These are phyloP conservation scores for Spiraea crenata DNA, from an alignment of 331 rosid genomes.

Conservation along the genomic window DNA sequence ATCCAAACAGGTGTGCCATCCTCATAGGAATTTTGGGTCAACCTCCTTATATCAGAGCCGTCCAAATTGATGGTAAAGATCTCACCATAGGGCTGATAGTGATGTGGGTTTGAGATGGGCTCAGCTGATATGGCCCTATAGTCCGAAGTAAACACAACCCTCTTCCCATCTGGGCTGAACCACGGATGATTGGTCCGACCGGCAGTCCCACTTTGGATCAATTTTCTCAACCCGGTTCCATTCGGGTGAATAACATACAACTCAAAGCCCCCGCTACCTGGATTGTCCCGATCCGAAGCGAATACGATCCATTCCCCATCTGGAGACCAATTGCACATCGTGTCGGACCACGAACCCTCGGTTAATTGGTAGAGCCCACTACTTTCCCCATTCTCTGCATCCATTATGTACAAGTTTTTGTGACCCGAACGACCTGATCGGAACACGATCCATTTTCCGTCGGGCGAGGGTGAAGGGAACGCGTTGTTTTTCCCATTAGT, in stretches of 20 bases:
- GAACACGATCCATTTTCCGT: slow-evolving; percentile 80
- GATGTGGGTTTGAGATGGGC: slow-evolving; percentile 86
- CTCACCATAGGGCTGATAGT: slow-evolving; percentile 87
- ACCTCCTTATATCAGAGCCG: slow-evolving; percentile 60
- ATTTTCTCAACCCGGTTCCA: slow-evolving; percentile 66
- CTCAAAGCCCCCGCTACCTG: slow-evolving; percentile 66
- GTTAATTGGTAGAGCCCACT: slow-evolving; percentile 48
- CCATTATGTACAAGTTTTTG: slow-evolving; percentile 79
- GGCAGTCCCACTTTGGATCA: slow-evolving; percentile 59
- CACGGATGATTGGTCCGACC: slow-evolving; percentile 76
- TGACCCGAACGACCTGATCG: slow-evolving; percentile 73
- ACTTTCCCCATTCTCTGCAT: slow-evolving; percentile 57
- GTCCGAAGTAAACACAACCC: slow-evolving; percentile 59
- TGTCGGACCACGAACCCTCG: slow-evolving; percentile 73
- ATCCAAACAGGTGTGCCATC: slow-evolving; percentile 90
- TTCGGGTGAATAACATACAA: slow-evolving; percentile 67
- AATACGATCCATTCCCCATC: slow-evolving; percentile 83
- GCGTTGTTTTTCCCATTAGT: slow-evolving; percentile 75
- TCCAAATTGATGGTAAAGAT: slow-evolving; percentile 60
- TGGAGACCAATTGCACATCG: slow-evolving; percentile 90
- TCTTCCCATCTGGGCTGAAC: slow-evolving; percentile 73
- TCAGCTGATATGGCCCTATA: slow-evolving; percentile 72
- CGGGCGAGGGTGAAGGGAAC: slow-evolving; percentile 68
- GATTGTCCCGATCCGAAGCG: slow-evolving; percentile 61
- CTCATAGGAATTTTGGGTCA: slow-evolving; percentile 79